Evolutionary conservation across 192 early-diverging fungal genomes (phyloP), one percentile per base, ranked within the genome.

Genomic region (Entophlyctis helioformis): DNA sequence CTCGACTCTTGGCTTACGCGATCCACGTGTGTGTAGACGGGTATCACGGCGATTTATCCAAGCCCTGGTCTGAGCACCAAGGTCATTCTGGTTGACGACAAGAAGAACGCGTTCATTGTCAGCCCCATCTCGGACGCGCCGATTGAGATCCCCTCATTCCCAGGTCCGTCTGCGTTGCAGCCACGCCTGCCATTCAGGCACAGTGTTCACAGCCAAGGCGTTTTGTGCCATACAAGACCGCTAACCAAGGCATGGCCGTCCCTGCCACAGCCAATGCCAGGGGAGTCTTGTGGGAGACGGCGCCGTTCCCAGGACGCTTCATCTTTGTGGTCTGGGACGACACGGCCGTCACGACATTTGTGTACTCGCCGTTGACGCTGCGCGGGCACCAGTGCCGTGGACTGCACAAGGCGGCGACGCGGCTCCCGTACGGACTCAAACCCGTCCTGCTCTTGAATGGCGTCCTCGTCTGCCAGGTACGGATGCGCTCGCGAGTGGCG

Each of bases 271-370:
- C 62, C 22, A 62, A 66, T 15, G 53, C 57, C 0, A 13, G 39
- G 20, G 70, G 68, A 20, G 54, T 70, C 20, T 11, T 71, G n/a
- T 71, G 70, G 68, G 67, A 72, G 48, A 46, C 42, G 5, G 33
- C 48, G 1, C 38, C 46, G 35, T 27, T 39, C 12, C 16, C 39
- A 18, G 44, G 48, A 8, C 26, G 64, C 12, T 25, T 42, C 1
- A 46, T 70, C 16, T 72, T 72, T 48, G 50, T 74, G 19, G 28
- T 53, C 28, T 72, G 59, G 54, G 63, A 71, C 42, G 64, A 66
- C 42, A 48, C 46, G 13, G 54, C 39, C 33, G 64, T 72, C 47
- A 59, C 54, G 4, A 71, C 67, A 0, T 67, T 62, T 31, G 63
- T 50, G 25, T 72, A 49, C 42, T 44, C 66, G 22, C 51, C 54